A percentile compares a stretch with the other conserved stretches of the same genome.
phyloP scores from a whole-genome alignment of 2,329 filamentous ascomycete species.

The Graphilbum fragrans region DNA sequence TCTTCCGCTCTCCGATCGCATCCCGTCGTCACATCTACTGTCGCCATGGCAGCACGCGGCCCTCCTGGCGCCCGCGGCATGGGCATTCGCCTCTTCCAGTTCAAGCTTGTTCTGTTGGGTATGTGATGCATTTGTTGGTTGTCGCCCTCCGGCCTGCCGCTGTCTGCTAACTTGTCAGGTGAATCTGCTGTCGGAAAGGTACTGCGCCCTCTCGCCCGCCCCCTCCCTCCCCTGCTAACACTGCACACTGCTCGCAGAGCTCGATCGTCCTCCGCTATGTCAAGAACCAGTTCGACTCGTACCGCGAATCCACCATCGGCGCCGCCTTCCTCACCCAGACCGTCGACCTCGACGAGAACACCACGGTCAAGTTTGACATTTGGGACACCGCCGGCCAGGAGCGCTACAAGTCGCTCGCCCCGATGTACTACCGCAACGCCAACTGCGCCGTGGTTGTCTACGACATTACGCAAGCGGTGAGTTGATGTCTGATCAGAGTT shows the following conservation, averaged over 20 bases:
- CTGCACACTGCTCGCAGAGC: conserved; percentile 47
- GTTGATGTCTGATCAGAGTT: conserved; percentile 27
- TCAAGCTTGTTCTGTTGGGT: conserved; percentile 97
- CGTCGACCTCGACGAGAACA: conserved; percentile 94
- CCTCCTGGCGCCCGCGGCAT: conserved; percentile 46
- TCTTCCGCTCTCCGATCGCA: no score
- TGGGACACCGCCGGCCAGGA: conserved; percentile 99
- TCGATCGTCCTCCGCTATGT: conserved; percentile 97
- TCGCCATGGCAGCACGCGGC: conserved; percentile 70
- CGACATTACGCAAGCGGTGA: conserved; percentile 96
- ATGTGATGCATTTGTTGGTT: conserved; percentile 23
- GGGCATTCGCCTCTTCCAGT: conserved; percentile 91
- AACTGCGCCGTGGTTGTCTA: conserved; percentile 99
- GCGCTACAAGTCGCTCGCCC: conserved; percentile 95
- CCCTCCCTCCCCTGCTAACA: conserved; percentile 1
- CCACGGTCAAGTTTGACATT: conserved; percentile 99
- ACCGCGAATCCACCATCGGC: conserved; percentile 95
- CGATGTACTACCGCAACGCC: conserved; percentile 99
- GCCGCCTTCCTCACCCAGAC: conserved; percentile 98
- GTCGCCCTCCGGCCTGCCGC: no score
- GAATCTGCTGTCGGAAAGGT: conserved; percentile 99
- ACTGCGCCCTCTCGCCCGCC: conserved; percentile 11
- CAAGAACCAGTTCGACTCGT: conserved; percentile 99
- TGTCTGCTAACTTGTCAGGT: conserved; percentile 42
- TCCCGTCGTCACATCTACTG: no score